Evolutionary conservation across 495 filamentous ascomycete species (phyloP), one percentile per base, ranked within the genome.

Genomic region (Aspergillus olivimuriae): DNA sequence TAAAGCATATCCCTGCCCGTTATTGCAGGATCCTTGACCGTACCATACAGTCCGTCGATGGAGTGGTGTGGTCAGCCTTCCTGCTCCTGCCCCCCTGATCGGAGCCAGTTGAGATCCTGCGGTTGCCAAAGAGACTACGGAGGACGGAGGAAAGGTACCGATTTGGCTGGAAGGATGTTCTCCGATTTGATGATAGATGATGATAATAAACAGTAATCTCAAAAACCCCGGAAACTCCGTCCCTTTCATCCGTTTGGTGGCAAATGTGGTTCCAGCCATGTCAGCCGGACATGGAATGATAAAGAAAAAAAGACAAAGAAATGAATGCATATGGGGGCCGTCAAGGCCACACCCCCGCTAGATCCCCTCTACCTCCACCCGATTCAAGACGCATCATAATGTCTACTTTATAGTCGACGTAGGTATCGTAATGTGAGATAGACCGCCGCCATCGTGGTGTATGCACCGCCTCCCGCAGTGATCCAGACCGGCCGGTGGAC

Each of bases 401-500:
- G 10, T 9, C 5, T 17, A 35, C 17, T 31, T 26, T 28, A 20
- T 47, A 63, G 35, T 3, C 48, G 64, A 22, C 59, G 62, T 48
- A 72, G 42, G 33, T 63, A 65, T 21, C 51, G 57, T 50, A 70
- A 60, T 0, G 68, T 66, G 14, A 72, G 53, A 40, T 62, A 66
- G 15, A 65, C 62, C 2, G 66, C 68, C 0, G 53, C 61, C 44
- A 56, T 47, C 4, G 58, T 65, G 15, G 68, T 72, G 46, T 72
- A 72, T 6, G 58, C 51, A 26, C 56, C 68, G 12, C 61, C 66
- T 1, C 41, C 58, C 6, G 62, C 68, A 4, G 66, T 57, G 14
- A 68, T 26, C 68, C 68, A 72, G 37, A 72, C 67, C 1, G 68
- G 68, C 41, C 60, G 56, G 36, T 72, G 68, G 21, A 60, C 53